Evolutionary conservation across 257 asterid genomes (phyloP).

Genomic region (Solanum sitiens): DNA sequence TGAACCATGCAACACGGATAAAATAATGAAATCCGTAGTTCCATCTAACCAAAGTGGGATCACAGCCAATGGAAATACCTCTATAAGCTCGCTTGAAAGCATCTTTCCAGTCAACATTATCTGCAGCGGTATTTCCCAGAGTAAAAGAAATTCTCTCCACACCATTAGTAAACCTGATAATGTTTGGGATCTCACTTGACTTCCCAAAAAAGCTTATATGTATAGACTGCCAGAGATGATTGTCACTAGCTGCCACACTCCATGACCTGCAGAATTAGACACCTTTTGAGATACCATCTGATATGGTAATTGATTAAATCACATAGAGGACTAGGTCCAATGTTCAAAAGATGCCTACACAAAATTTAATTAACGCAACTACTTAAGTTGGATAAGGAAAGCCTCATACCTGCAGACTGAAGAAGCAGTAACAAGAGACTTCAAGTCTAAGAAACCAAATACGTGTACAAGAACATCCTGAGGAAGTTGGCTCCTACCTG

Average conservation of each 20-base stretch:
- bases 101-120: constrained; percentile 29
- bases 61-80: constrained; percentile 21
- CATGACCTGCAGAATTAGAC: constrained; percentile 41
- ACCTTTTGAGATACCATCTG: background rate
- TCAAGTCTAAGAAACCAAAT: constrained; percentile 60
- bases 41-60: background rate
- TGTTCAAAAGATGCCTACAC: background rate
- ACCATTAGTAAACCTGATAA: background rate
- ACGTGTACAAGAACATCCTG: constrained; percentile 55
- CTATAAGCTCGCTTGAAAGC: constrained; percentile 31
- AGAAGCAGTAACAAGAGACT: constrained; percentile 59
- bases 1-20: background rate
- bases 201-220: constrained; percentile 27
- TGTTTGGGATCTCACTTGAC: constrained; percentile 2
- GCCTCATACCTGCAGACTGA: constrained; percentile 55
- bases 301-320: background rate
- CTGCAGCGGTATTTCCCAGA: background rate
- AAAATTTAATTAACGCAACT: background rate
- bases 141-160: background rate
- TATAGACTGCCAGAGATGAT: constrained; percentile 54
- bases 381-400: background rate
- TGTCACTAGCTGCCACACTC: constrained; percentile 59
- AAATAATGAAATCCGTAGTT: background rate
- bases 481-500: constrained; percentile 48
- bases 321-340: background rate